phyloP scores from a whole-genome alignment of 768 basidiomycete genomes.

The Kwoniella sp. region DNA sequence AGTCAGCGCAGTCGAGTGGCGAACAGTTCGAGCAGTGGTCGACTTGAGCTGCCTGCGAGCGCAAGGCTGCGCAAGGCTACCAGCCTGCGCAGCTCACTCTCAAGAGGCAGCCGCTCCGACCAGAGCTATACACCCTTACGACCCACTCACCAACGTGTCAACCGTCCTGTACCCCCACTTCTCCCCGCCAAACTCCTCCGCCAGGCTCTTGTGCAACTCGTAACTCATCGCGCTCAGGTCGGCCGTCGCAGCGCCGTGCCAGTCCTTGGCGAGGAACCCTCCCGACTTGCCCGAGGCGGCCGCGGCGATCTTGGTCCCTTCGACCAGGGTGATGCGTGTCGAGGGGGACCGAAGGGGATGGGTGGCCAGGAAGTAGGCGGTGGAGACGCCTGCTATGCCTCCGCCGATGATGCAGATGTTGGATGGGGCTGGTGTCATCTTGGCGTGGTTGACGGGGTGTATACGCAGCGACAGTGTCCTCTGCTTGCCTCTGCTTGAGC shows the following conservation, averaged over 20 bases:
- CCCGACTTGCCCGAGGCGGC: constrained; percentile 51
- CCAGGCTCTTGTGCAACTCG: constrained; percentile 68
- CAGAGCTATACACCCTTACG: too few species aligned
- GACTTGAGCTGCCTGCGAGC: too few species aligned
- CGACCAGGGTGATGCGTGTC: constrained; percentile 61
- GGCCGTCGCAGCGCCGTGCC: constrained; percentile 57
- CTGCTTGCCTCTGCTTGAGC: too few species aligned
- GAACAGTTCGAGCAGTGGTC: too few species aligned
- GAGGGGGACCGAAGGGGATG: constrained; percentile 33
- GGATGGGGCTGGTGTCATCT: constrained; percentile 2
- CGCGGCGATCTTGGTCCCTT: constrained; percentile 67
- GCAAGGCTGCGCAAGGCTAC: too few species aligned
- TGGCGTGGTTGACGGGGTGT: too few species aligned
- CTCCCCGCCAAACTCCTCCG: constrained; percentile 64
- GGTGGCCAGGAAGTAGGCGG: constrained; percentile 69
- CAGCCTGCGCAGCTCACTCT: too few species aligned
- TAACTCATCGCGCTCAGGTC: constrained; percentile 66
- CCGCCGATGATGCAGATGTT: constrained; percentile 73
- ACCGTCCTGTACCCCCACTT: constrained; percentile 83
- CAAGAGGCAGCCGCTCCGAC: too few species aligned
- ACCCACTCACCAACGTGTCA: constrained; percentile 43
- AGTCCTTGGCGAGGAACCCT: constrained; percentile 67
- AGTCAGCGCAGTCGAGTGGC: not conserved
- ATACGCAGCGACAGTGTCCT: too few species aligned
- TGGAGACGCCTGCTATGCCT: constrained; percentile 79